phyloP scores from a whole-genome alignment of 805 yeast species.

The Maudiozyma saulgeensis region DNA sequence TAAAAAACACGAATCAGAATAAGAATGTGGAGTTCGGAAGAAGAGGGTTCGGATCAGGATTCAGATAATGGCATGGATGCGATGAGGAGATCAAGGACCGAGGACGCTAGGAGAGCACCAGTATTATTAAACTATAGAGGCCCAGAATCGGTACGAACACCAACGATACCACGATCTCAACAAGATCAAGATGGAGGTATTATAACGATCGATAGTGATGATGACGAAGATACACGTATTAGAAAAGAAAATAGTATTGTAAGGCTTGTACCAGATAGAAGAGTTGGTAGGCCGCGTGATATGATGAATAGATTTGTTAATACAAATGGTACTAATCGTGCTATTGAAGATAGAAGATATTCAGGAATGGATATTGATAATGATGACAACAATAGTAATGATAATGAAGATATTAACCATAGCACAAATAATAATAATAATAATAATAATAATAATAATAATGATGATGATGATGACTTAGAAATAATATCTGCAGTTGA shows the following conservation, averaged over 20 bases:
- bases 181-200: conserved; percentile 2
- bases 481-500: conserved; percentile 14
- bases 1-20: no score
- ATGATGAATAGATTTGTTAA: conserved; percentile 10
- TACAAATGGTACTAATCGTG: conserved; percentile 3
- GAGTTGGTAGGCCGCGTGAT: conserved; percentile 13
- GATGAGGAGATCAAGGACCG: no score
- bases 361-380: background rate
- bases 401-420: no score
- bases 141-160: no score
- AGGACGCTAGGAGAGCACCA: background rate
- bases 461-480: conserved; percentile 14
- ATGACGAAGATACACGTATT: conserved; percentile 19
- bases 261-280: conserved; percentile 10
- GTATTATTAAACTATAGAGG: background rate
- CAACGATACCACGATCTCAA: no score
- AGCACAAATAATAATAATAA: background rate
- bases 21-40: no score
- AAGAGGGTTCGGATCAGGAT: no score
- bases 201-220: conserved; percentile 24
- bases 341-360: background rate
- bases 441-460: background rate
- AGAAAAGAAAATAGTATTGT: conserved; percentile 7
- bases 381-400: background rate
- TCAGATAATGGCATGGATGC: no score